These are phyloP conservation scores for Teratosphaeria epicoccoides DNA, from an alignment of 2,329 filamentous ascomycete species.

Conservation along the genomic window DNA sequence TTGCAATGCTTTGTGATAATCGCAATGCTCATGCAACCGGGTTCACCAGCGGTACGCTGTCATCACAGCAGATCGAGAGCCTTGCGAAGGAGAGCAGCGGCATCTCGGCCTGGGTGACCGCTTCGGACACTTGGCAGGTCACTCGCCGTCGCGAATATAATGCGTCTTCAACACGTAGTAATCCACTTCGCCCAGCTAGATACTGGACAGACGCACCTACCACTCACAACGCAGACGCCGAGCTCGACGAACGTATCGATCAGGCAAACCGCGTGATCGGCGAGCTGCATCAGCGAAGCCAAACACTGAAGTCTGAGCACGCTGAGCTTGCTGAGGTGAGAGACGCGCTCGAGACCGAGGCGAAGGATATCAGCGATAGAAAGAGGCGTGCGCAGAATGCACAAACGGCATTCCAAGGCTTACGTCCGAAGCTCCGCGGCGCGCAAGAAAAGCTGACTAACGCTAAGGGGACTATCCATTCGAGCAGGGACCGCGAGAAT, in stretches of 20 bases:
- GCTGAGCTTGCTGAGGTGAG: slow-evolving; percentile 10
- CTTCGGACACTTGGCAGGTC: slow-evolving; percentile 53
- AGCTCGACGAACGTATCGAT: slow-evolving; percentile 45
- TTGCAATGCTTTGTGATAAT: slow-evolving; percentile 78
- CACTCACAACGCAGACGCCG: slow-evolving; percentile 52
- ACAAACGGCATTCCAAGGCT: slow-evolving; percentile 51
- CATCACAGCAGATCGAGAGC: slow-evolving; percentile 55
- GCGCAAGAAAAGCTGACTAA: slow-evolving; percentile 37
- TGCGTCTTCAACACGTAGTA: slow-evolving; percentile 60
- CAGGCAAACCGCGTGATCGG: slow-evolving; percentile 31
- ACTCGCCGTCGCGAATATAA: slow-evolving; percentile 66
- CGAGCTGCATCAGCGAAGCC: slow-evolving; percentile 29
- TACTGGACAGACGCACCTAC: slow-evolving; percentile 71
- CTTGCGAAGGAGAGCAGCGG: slow-evolving; percentile 38
- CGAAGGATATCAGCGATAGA: slow-evolving; percentile 49
- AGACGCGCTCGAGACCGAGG: slow-evolving; percentile 14
- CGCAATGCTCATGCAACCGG: slow-evolving; percentile 58
- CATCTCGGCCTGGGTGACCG: slow-evolving; percentile 61
- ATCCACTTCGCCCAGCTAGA: slow-evolving; percentile 48
- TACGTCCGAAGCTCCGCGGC: slow-evolving; percentile 61
- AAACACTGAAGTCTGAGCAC: slow-evolving; percentile 20
- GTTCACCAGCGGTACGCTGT: slow-evolving; percentile 53
- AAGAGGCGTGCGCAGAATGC: slow-evolving; percentile 57
- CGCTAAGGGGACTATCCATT: slow-evolving; percentile 30
- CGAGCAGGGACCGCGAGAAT: slow-evolving; percentile 38